Base-by-base conservation (phyloP, 768 basidiomycete genomes). In the Dioszegia hungarica region DNA sequence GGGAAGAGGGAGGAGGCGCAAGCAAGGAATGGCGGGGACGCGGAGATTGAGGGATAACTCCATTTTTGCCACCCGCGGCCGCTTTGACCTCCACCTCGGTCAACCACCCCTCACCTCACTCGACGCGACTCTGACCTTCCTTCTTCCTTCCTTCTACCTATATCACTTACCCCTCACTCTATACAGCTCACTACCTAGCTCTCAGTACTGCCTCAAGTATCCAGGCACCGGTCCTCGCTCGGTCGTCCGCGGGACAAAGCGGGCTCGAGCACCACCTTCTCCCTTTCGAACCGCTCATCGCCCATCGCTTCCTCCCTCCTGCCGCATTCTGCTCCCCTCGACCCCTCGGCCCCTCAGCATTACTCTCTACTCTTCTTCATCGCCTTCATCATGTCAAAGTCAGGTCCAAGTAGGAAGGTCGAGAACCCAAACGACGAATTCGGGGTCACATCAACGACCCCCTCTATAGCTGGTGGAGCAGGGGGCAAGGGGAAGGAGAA, bases 381-480 rank as follows among this genome's bases (percentile, higher is more conserved):
- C 49, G 36, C 36, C 20, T 50, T 14, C 37, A 8, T 28, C 46
- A 43, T 43, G 20, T 19, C 41, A 6, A 20, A 8, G 33, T 33
- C 47, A 9, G 31, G 15, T 15, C 9, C 29, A 10, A 19, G 31
- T 5, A 37, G 49, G 27, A 24, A 22, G 36, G 49, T 51, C 6
- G 49, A 8, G 12, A 51, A 51, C 27, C 49, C 49, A 15, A 20
- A 51, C 27, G 49, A 51, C 11, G 49, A 51, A 33, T 51, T 51
- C 19, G 49, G 49, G 25, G 36, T 51, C 4, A 36, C 36, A 11
- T 34, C 49, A 1, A 6, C 25, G 27, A 29, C 12, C 8, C 15
- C 43, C 9, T 10, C 34, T 8, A 33, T n/a, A n/a, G n/a, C 19
- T n/a, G 31, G 20, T 17, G 36, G 49, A 6, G 11, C n/a, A 15